Conservation (phyloP, 2,329 filamentous ascomycete genomes). For the Alternaria metachromatica region DNA sequence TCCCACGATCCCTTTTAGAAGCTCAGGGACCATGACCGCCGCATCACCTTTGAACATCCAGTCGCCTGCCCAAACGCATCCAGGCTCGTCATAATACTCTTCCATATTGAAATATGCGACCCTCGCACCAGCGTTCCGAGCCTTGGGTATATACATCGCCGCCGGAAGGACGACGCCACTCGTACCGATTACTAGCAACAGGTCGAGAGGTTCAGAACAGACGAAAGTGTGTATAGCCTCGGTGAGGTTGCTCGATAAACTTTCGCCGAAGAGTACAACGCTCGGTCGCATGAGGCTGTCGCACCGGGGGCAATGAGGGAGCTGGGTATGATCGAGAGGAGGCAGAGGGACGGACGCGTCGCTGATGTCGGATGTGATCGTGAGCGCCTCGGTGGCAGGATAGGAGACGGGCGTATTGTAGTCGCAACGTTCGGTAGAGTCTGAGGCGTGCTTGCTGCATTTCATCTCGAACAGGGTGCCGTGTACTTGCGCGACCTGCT, state of each 20-base stretch:
- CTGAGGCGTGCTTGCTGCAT: not conserved
- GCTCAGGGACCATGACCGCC: conserved; percentile 54
- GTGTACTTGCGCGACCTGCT: not conserved
- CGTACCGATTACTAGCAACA: not conserved
- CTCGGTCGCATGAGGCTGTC: not conserved
- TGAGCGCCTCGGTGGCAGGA: conserved; percentile 15
- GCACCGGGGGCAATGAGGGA: conserved; percentile 23
- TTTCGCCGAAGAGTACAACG: not conserved
- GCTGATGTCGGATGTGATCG: conserved; percentile 11
- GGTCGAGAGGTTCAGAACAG: not conserved
- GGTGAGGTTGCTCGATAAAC: not conserved
- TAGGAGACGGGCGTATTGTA: conserved; percentile 13
- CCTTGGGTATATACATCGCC: conserved; percentile 17
- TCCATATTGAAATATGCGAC: conserved; percentile 25
- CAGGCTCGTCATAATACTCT: conserved; percentile 8
- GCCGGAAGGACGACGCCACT: not conserved
- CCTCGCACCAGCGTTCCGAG: conserved; percentile 16
- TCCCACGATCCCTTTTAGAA: conserved; percentile 37
- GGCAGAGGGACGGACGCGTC: conserved; percentile 14
- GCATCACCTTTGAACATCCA: conserved; percentile 63
- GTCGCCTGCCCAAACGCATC: conserved; percentile 53
- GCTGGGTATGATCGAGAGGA: conserved; percentile 5
- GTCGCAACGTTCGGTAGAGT: not conserved
- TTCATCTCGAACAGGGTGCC: not conserved
- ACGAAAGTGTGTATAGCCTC: not conserved